Conservation (phyloP, 176 grass and related monocot genomes). For the bread wheat (Triticum aestivum) region DNA sequence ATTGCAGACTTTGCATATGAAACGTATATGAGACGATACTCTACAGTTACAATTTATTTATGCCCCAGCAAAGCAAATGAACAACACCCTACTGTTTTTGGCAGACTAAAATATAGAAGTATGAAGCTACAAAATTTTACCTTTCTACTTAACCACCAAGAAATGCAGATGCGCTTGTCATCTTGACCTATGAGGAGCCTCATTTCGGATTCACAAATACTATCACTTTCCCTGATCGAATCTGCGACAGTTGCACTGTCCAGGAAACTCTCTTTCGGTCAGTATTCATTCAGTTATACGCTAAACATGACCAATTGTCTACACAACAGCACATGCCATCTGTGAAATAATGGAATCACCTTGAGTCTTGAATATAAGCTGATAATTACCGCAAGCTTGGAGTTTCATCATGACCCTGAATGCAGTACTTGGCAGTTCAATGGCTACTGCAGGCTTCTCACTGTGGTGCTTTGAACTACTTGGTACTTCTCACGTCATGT, state of each 20-base stretch:
- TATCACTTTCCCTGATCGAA: neutral
- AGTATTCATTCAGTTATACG: neutral
- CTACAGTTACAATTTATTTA: neutral
- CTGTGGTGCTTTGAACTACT: slow-evolving; percentile 24
- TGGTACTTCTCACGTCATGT: slow-evolving; percentile 36
- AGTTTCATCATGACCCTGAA: slow-evolving; percentile 64
- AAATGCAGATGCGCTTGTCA: neutral
- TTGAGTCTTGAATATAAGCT: slow-evolving; percentile 45
- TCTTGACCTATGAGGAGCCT: neutral
- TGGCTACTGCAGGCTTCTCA: slow-evolving; percentile 55
- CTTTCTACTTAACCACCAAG: neutral
- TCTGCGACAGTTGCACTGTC: neutral
- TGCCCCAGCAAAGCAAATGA: neutral
- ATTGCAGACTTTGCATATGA: neutral
- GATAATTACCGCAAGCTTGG: slow-evolving; percentile 44
- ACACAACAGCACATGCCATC: slow-evolving; percentile 54
- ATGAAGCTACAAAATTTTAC: neutral
- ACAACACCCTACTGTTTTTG: neutral
- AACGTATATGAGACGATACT: neutral
- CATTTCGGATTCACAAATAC: neutral
- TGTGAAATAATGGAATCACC: slow-evolving; percentile 47
- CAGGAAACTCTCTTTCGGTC: neutral
- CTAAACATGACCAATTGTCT: slow-evolving; percentile 15
- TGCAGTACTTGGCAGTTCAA: slow-evolving; percentile 37
- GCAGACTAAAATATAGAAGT: neutral